Evolutionary conservation across 495 filamentous ascomycete genomes (phyloP).

Genomic region (Diplogelasinospora grovesii): DNA sequence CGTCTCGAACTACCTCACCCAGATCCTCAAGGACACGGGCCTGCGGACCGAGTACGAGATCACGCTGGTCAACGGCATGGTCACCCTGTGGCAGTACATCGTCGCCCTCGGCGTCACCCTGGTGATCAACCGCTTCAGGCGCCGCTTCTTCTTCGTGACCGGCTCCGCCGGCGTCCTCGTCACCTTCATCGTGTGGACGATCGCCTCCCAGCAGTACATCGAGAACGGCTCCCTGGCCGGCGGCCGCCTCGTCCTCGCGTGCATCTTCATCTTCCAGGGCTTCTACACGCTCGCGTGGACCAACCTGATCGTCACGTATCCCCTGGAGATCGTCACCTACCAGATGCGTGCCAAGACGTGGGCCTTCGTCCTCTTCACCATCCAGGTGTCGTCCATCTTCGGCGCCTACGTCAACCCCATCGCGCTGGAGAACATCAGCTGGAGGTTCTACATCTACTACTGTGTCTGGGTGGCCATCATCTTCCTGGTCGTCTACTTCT

Average conservation of each 20-base stretch:
- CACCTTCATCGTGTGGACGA: conserved; percentile 51
- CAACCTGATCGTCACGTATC: conserved; percentile 50
- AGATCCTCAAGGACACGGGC: conserved; percentile 38
- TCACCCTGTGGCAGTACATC: conserved; percentile 50
- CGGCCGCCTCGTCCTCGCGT: conserved; percentile 50
- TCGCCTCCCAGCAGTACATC: conserved; percentile 44
- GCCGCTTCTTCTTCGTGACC: conserved; percentile 48
- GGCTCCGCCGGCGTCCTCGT: conserved; percentile 42
- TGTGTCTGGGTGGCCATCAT: conserved; percentile 53
- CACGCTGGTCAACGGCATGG: conserved; percentile 48
- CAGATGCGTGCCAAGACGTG: conserved; percentile 51
- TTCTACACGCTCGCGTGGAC: conserved; percentile 61
- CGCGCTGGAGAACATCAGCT: conserved; percentile 48
- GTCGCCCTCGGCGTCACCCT: conserved; percentile 45
- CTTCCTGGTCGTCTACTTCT: conserved; percentile 46
- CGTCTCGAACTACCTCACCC: conserved; percentile 40
- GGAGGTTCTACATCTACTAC: conserved; percentile 60
- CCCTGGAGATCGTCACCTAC: conserved; percentile 57
- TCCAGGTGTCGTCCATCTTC: conserved; percentile 42
- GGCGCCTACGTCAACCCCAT: conserved; percentile 62
- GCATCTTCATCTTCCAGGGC: conserved; percentile 46
- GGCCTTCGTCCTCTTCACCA: conserved; percentile 51
- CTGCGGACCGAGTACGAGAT: conserved; percentile 39
- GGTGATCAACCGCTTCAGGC: conserved; percentile 40
- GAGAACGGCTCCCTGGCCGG: conserved; percentile 33